Conservation (phyloP, 257 asterid species). For the Paulownia fortunei region DNA sequence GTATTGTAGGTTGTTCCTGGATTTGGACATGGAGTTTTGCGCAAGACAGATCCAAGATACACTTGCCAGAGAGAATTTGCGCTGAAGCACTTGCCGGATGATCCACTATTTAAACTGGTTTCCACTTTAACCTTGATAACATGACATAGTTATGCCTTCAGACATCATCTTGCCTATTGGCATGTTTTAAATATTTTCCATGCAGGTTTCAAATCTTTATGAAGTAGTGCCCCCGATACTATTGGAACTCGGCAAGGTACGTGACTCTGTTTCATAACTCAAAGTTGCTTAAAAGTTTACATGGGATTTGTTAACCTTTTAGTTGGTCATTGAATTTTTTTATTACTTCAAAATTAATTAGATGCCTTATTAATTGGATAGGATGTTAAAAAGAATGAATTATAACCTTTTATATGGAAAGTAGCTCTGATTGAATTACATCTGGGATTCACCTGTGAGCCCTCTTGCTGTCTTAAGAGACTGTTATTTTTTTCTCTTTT, state of each 20-base stretch:
- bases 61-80: slow-evolving; percentile 77
- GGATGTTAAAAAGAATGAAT: background rate
- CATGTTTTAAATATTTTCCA: background rate
- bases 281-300: background rate
- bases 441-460: slow-evolving; percentile 1
- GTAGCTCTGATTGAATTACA: slow-evolving; percentile 5
- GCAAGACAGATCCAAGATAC: slow-evolving; percentile 79
- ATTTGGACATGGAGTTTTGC: slow-evolving; percentile 60
- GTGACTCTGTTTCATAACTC: slow-evolving; percentile 13
- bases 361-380: background rate
- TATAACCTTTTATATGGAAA: background rate
- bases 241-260: slow-evolving; percentile 84
- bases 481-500: background rate
- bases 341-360: background rate
- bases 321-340: background rate
- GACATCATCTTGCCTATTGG: background rate
- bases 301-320: background rate
- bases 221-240: slow-evolving; percentile 85
- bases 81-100: slow-evolving; percentile 75
- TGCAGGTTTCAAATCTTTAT: slow-evolving; percentile 67
- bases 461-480: background rate
- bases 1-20: slow-evolving; percentile 14
- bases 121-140: slow-evolving; percentile 27
- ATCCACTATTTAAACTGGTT: slow-evolving; percentile 82
- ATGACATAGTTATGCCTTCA: background rate